Evolutionary conservation across 768 basidiomycete species (phyloP).

Genomic region (Serpula lacrymans): DNA sequence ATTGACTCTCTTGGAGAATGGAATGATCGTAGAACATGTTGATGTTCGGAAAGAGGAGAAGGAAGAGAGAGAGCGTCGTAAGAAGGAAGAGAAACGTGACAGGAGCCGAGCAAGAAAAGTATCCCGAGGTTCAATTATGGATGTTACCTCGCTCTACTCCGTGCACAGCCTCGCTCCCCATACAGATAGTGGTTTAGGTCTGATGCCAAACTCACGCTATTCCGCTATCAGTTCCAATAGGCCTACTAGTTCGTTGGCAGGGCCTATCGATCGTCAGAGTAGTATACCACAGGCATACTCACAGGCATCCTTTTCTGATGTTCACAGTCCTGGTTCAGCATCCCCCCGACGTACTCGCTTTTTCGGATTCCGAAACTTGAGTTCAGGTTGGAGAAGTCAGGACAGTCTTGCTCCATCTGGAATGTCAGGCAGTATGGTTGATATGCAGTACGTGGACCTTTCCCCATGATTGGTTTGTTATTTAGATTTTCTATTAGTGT

Average conservation of each 20-base stretch:
- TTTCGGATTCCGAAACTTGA: conserved; percentile 73
- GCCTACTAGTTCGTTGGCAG: conserved; percentile 60
- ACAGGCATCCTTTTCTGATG: conserved; percentile 78
- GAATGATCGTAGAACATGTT: conserved; percentile 86
- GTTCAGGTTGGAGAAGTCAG: conserved; percentile 71
- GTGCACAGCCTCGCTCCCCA: conserved; percentile 51
- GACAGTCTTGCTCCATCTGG: conserved; percentile 81
- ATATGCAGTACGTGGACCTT: conserved; percentile 75
- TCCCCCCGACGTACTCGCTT: conserved; percentile 73
- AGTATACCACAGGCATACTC: conserved; percentile 68
- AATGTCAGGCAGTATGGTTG: conserved; percentile 83
- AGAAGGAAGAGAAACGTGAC: conserved; percentile 63
- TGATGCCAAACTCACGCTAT: conserved; percentile 59
- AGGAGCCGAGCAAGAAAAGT: conserved; percentile 61
- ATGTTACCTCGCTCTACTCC: conserved; percentile 73
- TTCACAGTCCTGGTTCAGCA: conserved; percentile 65
- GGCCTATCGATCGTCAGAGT: conserved; percentile 52
- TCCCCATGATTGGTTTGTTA: conserved; percentile 1
- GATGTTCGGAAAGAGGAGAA: conserved; percentile 77
- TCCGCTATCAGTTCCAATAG: conserved; percentile 49
- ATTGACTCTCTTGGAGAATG: conserved; percentile 80
- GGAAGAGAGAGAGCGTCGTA: conserved; percentile 67
- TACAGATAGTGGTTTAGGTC: conserved; percentile 56
- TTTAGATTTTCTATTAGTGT: conserved; percentile 45
- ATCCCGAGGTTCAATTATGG: conserved; percentile 66